Evolutionary conservation across 2,329 filamentous ascomycete genomes (phyloP).

Genomic region (Trichoderma semiorbis): DNA sequence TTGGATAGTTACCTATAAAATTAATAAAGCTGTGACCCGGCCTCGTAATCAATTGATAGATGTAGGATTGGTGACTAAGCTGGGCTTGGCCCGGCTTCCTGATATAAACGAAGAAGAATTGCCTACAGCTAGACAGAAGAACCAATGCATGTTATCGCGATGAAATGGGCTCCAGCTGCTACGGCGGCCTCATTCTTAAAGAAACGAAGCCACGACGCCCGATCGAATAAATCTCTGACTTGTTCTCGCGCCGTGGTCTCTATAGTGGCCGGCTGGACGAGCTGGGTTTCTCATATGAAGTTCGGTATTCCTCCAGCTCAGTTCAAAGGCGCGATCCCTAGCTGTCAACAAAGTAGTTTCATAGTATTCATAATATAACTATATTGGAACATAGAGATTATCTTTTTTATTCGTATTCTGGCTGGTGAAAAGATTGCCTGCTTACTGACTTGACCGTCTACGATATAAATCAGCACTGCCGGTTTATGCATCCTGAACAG

Average conservation of each 20-base stretch:
- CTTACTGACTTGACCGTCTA: too few relatives aligned
- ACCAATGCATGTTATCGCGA: not conserved
- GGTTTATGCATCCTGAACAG: too few relatives aligned
- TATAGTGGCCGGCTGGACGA: not conserved
- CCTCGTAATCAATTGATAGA: not conserved
- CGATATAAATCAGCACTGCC: too few relatives aligned
- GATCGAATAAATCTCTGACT: not conserved
- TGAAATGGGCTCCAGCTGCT: not conserved
- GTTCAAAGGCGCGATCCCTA: not conserved
- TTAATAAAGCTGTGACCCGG: not conserved
- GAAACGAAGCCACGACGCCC: not conserved
- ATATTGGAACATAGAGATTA: too few relatives aligned
- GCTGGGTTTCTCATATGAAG: not conserved
- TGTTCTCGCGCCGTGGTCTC: not conserved
- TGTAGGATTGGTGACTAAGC: not conserved
- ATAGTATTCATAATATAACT: too few relatives aligned
- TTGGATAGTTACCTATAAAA: not conserved
- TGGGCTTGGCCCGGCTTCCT: not conserved
- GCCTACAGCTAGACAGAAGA: not conserved
- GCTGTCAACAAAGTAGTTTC: too few relatives aligned
- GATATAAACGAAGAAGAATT: not conserved
- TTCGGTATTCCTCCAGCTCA: not conserved
- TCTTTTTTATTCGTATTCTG: too few relatives aligned
- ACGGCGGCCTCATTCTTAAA: not conserved
- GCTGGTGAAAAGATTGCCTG: too few relatives aligned